Base-by-base conservation (phyloP, 768 basidiomycete genomes). In the Amanita pseudoporphyria region DNA sequence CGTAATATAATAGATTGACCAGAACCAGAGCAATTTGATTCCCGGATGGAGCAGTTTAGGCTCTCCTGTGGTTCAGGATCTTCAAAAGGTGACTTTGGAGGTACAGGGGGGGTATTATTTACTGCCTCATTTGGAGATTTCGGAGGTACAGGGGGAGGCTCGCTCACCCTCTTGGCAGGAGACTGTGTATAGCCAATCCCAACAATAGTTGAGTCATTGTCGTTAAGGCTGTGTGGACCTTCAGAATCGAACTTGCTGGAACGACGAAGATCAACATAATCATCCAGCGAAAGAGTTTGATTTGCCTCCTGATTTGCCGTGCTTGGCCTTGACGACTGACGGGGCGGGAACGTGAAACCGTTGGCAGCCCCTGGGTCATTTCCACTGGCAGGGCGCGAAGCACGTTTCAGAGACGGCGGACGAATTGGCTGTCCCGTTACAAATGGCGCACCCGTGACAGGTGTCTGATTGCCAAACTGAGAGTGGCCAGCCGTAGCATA, bases 231-330 rank as follows among this genome's bases (percentile, higher is more conserved):
- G 33, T 48, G 54, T 5, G 72, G 70, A 9, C 67, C 62, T 13
- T 70, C 62, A 4, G 65, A 58, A 51, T 78, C 73, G 35, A 88
- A 62, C 16, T 68, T 74, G 56, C 84, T 85, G 14, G 80, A 79
- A 38, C 86, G 73, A 58, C 65, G 68, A 36, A 88, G 68, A 56
- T 87, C 81, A 32, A 79, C 70, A 49, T 87, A 86, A 52, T 80
- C 75, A 9, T 67, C 57, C 3, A 64, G 60, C 16, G 65, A 57
- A 43, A 16, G n/a, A 10, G 16, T n/a, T 9, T 10, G 21, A 9
- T 50, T 18, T 5, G 22, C 21, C n/a, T 22, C 19, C 21, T 5
- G 4, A 6, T 24, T 3, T 6, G 6, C 5, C 22, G 41, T 39
- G 5, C 7, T 26, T 9, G 21, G 14, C n/a, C 22, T 10, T n/a